phyloP scores from a whole-genome alignment of 1,284 basidiomycete genomes.

The Ceratobasidium sp. region DNA sequence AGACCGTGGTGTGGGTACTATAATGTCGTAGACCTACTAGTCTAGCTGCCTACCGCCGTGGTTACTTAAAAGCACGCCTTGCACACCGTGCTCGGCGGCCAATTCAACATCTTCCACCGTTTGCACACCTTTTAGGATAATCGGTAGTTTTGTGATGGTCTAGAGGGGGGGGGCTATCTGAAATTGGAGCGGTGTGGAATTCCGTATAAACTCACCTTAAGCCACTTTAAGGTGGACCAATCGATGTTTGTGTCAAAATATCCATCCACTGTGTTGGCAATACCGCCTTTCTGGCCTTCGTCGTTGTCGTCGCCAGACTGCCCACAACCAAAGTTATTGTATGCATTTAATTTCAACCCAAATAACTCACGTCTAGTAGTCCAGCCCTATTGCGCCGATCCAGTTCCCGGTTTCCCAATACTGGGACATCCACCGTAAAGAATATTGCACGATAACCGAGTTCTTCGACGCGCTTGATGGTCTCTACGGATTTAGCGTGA shows the following conservation, averaged over 20 bases:
- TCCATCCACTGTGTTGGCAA: slow-evolving; percentile 43
- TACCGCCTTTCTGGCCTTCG: slow-evolving; percentile 41
- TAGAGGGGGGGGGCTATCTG: background rate
- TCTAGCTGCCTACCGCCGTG: slow-evolving; percentile 56
- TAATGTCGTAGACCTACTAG: slow-evolving; percentile 47
- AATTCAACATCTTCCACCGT: slow-evolving; percentile 55
- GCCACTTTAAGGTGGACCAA: slow-evolving; percentile 45
- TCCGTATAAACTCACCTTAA: slow-evolving; percentile 42
- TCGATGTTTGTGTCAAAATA: slow-evolving; percentile 45
- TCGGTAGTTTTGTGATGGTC: slow-evolving; percentile 53
- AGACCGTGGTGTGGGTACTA: background rate
- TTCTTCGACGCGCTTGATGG: slow-evolving; percentile 55
- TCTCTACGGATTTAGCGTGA: slow-evolving; percentile 53
- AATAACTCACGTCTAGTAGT: slow-evolving; percentile 44
- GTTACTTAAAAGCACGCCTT: slow-evolving; percentile 57
- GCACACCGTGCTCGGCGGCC: slow-evolving; percentile 56
- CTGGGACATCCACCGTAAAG: slow-evolving; percentile 50
- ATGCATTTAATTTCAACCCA: background rate
- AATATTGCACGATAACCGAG: slow-evolving; percentile 54
- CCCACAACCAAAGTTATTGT: slow-evolving; percentile 1
- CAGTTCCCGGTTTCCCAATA: slow-evolving; percentile 55
- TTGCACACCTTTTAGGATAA: slow-evolving; percentile 59
- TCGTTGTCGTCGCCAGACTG: slow-evolving; percentile 41
- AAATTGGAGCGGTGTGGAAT: background rate
- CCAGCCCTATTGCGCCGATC: slow-evolving; percentile 52